Conservation (phyloP, 495 filamentous ascomycete genomes). For the Echria macrotheca region DNA sequence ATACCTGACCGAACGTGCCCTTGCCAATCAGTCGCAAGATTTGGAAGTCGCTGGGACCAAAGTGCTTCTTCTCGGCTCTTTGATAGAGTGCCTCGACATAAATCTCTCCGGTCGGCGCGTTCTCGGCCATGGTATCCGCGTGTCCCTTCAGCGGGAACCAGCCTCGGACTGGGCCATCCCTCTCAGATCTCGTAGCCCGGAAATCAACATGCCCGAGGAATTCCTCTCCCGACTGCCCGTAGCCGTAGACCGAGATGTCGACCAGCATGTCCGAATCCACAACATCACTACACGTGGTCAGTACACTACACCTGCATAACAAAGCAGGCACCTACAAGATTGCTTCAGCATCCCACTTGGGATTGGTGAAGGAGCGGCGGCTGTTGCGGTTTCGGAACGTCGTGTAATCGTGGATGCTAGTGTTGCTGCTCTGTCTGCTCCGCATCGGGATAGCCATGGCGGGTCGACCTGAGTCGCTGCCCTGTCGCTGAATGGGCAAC, state of each 20-base stretch:
- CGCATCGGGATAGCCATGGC: slow-evolving; percentile 91
- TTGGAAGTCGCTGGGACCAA: slow-evolving; percentile 94
- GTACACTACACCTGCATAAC: slow-evolving; percentile 8
- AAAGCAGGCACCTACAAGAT: slow-evolving; percentile 64
- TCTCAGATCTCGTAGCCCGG: slow-evolving; percentile 54
- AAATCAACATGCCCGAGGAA: slow-evolving; percentile 89
- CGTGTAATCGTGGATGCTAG: slow-evolving; percentile 66
- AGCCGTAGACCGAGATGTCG: slow-evolving; percentile 91
- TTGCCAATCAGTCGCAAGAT: slow-evolving; percentile 96
- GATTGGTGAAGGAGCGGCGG: slow-evolving; percentile 68
- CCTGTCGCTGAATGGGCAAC: slow-evolving; percentile 59
- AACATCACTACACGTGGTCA: slow-evolving; percentile 67
- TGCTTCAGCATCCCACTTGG: slow-evolving; percentile 93
- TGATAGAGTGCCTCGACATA: slow-evolving; percentile 81
- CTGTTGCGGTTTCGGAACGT: slow-evolving; percentile 55
- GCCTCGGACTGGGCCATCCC: slow-evolving; percentile 67
- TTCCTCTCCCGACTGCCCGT: slow-evolving; percentile 69
- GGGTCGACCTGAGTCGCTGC: slow-evolving; percentile 67
- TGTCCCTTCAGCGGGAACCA: slow-evolving; percentile 77
- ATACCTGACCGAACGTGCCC: slow-evolving; percentile 99
- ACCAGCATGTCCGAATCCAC: slow-evolving; percentile 87
- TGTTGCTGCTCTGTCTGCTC: slow-evolving; percentile 91
- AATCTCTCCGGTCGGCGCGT: slow-evolving; percentile 80
- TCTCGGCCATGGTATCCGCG: slow-evolving; percentile 48
- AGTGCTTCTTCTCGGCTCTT: slow-evolving; percentile 84